Conservation (phyloP, 495 filamentous ascomycete genomes). For the Pyrenula aspistea region DNA sequence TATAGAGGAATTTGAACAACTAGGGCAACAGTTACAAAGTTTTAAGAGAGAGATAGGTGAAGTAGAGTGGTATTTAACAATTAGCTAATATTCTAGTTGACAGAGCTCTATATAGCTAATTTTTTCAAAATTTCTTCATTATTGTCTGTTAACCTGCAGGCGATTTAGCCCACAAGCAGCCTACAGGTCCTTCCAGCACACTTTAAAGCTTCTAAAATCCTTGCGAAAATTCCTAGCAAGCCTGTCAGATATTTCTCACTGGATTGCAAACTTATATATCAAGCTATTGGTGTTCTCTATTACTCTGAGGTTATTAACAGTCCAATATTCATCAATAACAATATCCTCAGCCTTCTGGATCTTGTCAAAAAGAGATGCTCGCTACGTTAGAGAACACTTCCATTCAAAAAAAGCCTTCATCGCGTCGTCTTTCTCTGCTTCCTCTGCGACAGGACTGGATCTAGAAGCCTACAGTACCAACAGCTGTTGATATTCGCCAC, state of each 20-base stretch:
- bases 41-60: neutral
- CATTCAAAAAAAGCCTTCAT: neutral
- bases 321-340: neutral
- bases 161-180: neutral
- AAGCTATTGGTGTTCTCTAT: neutral
- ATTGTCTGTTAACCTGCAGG: neutral
- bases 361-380: neutral
- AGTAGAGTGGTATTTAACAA: neutral
- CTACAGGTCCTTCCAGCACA: neutral
- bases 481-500: neutral
- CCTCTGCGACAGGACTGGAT: neutral
- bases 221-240: neutral
- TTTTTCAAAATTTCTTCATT: neutral
- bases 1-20: neutral
- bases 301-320: neutral
- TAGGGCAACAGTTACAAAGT: neutral
- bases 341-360: neutral
- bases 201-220: neutral
- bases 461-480: neutral
- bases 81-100: too few relatives aligned
- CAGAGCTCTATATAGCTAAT: neutral
- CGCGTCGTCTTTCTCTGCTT: neutral
- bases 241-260: neutral
- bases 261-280: neutral
- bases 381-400: neutral